These are phyloP conservation scores for Aquilaria agallochum DNA, from an alignment of 441 rosid genomes.

Conservation along the genomic window DNA sequence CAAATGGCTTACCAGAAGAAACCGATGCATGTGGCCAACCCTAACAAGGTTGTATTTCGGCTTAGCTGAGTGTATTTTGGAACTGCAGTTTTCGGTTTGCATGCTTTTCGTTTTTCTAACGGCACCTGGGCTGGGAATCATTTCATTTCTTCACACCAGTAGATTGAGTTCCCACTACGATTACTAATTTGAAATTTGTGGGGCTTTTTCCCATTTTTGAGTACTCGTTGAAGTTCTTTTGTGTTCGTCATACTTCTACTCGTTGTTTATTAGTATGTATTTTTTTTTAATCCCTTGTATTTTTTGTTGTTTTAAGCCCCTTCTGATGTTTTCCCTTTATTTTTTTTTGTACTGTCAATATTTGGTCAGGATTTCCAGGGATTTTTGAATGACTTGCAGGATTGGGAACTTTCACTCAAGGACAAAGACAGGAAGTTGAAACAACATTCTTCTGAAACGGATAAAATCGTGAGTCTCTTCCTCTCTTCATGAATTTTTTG, in stretches of 20 bases:
- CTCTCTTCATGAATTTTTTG: neutral
- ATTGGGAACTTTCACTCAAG: conserved; percentile 72
- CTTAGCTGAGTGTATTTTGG: too few species aligned
- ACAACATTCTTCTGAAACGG: conserved; percentile 36
- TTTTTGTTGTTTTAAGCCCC: too few species aligned
- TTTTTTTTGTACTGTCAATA: neutral
- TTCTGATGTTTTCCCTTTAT: neutral
- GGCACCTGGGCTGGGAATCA: neutral
- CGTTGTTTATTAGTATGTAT: neutral
- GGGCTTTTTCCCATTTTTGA: neutral
- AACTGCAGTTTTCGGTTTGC: too few species aligned
- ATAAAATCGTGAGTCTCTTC: conserved; percentile 20
- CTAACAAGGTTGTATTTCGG: too few species aligned
- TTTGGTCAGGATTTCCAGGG: conserved; percentile 78
- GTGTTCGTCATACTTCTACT: too few species aligned
- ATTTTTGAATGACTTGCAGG: conserved; percentile 93
- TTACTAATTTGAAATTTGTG: too few species aligned
- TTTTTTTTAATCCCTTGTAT: conserved; percentile 8
- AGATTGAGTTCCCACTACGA: neutral
- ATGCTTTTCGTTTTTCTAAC: too few species aligned
- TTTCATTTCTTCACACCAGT: neutral
- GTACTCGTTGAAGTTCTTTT: neutral
- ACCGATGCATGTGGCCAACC: too few species aligned
- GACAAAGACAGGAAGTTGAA: conserved; percentile 63
- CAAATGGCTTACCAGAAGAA: too few species aligned